phyloP scores from a whole-genome alignment of 345 rosid genomes.

The Bruguiera parviflora region DNA sequence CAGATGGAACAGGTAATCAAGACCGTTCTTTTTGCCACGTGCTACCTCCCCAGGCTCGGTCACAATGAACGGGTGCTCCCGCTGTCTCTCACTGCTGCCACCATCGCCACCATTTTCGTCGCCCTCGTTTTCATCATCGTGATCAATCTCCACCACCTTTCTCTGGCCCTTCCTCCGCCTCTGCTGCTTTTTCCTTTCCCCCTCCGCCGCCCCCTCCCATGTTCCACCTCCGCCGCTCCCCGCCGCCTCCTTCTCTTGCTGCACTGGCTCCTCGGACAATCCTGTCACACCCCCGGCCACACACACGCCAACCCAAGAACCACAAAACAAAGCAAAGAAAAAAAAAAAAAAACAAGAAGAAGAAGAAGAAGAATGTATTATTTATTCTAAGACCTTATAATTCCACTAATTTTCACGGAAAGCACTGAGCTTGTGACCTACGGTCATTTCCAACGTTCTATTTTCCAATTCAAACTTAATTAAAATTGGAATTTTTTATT shows the following conservation, averaged over 20 bases:
- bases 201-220: slow-evolving; percentile 43
- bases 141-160: slow-evolving; percentile 41
- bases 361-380: too few species aligned
- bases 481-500: not conserved
- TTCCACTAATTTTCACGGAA: too few species aligned
- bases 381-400: too few species aligned
- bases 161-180: slow-evolving; percentile 44
- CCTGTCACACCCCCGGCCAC: slow-evolving; percentile 38
- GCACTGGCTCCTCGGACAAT: slow-evolving; percentile 80
- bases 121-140: slow-evolving; percentile 45
- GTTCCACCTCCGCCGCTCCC: slow-evolving; percentile 54
- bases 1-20: slow-evolving; percentile 95
- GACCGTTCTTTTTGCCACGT: slow-evolving; percentile 99
- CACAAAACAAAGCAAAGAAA: not conserved
- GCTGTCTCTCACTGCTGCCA: slow-evolving; percentile 63
- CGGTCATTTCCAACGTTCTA: too few species aligned
- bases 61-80: slow-evolving; percentile 99
- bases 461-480: not conserved
- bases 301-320: not conserved
- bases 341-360: too few species aligned
- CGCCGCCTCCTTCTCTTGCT: slow-evolving; percentile 62
- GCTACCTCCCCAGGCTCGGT: slow-evolving; percentile 99
- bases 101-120: slow-evolving; percentile 35
- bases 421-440: too few species aligned
- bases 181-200: slow-evolving; percentile 33